A percentile compares a stretch with the other conserved stretches of the same genome.
These are phyloP conservation scores for Saraca asoca DNA, from an alignment of 331 rosid species.

Conservation along the genomic window DNA sequence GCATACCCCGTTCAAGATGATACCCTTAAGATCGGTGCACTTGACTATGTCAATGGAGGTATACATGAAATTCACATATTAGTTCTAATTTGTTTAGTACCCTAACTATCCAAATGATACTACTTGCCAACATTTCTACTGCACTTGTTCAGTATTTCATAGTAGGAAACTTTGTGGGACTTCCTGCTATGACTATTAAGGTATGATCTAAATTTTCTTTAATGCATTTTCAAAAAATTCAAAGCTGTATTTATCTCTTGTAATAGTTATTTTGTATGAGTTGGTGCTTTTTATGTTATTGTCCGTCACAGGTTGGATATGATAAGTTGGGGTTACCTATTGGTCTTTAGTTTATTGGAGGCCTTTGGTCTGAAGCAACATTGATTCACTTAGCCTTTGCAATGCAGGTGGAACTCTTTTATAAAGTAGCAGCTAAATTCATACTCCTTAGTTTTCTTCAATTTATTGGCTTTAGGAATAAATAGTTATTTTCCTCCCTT, in stretches of 20 bases:
- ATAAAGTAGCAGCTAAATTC: too few relatives aligned
- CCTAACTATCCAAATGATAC: too few relatives aligned
- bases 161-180: conserved; percentile 87
- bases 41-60: conserved; percentile 96
- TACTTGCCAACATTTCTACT: conserved; percentile 48
- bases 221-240: too few relatives aligned
- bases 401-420: conserved; percentile 56
- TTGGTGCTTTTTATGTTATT: not conserved
- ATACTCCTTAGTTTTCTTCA: conserved; percentile 9
- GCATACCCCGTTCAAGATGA: conserved; percentile 80
- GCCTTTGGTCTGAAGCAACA: conserved; percentile 89
- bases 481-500: conserved; percentile 45
- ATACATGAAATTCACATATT: conserved; percentile 24
- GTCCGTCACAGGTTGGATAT: conserved; percentile 68
- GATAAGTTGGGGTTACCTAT: conserved; percentile 78
- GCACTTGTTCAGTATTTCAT: conserved; percentile 82
- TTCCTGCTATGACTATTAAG: conserved; percentile 78
- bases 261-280: too few relatives aligned
- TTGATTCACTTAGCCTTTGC: conserved; percentile 75
- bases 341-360: conserved; percentile 87
- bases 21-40: conserved; percentile 85
- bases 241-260: too few relatives aligned
- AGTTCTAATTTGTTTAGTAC: not conserved
- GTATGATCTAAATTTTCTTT: conserved; percentile 40
- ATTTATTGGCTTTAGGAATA: conserved; percentile 13